A percentile compares a stretch with the other conserved stretches of the same genome.
These are phyloP conservation scores for Nepenthes gracilis DNA, from an alignment of 148 eudicot species.

Conservation along the genomic window DNA sequence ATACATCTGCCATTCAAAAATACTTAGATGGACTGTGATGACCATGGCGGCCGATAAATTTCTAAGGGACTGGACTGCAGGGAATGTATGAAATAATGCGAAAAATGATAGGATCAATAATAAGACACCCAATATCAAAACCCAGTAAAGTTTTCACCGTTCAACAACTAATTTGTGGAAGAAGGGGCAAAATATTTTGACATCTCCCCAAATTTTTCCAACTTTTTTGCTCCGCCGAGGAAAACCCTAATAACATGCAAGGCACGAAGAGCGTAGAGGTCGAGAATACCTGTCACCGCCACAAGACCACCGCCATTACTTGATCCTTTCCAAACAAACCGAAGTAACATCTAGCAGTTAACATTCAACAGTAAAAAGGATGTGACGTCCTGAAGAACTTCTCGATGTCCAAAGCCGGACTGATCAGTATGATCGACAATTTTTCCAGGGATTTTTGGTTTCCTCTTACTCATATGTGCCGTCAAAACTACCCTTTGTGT, in stretches of 20 bases:
- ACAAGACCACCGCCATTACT: neutral
- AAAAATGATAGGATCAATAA: neutral
- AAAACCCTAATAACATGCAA: neutral
- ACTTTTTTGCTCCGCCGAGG: neutral
- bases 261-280: neutral
- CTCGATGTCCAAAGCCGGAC: no score
- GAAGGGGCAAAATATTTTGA: neutral
- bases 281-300: neutral
- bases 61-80: neutral
- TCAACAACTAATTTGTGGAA: neutral
- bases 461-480: conserved; percentile 6
- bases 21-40: no score
- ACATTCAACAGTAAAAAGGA: no score
- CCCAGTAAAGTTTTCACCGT: neutral
- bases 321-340: no score
- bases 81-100: neutral
- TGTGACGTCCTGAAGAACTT: no score
- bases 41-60: neutral
- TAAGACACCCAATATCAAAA: neutral
- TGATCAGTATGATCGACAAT: no score
- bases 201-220: neutral
- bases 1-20: no score
- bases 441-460: neutral
- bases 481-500: conserved; percentile 59
- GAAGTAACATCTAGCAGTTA: no score